Percentiles rank a stretch among this genome's conserved stretches.
Evolutionary conservation across 345 rosid species (phyloP).

Genomic region (Trapa incisa): DNA sequence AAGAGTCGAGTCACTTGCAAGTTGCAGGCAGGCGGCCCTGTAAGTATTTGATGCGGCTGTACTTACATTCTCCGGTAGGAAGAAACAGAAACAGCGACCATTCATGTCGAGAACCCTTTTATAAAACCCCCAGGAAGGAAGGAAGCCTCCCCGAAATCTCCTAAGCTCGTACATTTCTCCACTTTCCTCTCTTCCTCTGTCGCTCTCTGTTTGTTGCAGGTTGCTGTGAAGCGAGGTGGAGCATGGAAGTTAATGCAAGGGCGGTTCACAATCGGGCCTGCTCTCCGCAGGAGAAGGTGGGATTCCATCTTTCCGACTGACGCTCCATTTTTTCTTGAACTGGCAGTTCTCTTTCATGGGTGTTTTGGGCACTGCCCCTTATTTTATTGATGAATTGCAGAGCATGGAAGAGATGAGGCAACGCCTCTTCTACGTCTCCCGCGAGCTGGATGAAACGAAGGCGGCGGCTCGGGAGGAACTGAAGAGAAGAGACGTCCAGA

Average conservation of each 20-base stretch:
- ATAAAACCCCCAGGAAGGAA: neutral
- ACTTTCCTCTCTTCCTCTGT: neutral
- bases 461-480: constrained; percentile 60
- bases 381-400: constrained; percentile 19
- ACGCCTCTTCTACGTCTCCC: constrained; percentile 45
- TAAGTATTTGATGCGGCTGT: no score
- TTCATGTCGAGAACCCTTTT: neutral
- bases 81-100: no score
- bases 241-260: constrained; percentile 55
- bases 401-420: constrained; percentile 58
- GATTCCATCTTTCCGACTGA: neutral
- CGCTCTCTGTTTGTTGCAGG: constrained; percentile 2
- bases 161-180: neutral
- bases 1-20: no score
- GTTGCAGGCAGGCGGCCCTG: no score
- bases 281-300: constrained; percentile 56
- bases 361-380: neutral
- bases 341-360: neutral
- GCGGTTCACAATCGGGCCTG: constrained; percentile 43
- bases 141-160: neutral
- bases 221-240: neutral
- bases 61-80: no score
- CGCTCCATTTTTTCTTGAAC: neutral
- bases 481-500: constrained; percentile 52
- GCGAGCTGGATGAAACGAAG: constrained; percentile 81